Base-by-base conservation (phyloP, 129 eudicot species). In the Helichrysum umbraculigerum region DNA sequence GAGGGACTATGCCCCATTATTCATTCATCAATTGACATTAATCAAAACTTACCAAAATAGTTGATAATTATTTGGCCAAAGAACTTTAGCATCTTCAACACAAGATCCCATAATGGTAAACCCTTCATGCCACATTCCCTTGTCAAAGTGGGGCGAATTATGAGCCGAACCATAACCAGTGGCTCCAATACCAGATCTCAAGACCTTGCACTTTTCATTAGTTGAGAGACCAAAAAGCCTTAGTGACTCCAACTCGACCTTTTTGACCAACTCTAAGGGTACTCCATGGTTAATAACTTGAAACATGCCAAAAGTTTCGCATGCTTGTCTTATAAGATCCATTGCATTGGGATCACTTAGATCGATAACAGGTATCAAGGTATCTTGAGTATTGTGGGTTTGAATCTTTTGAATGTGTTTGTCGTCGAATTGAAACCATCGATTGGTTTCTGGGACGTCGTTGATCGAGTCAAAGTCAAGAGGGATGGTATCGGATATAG, bases 201-300 rank as follows among this genome's bases (percentile, higher is more conserved):
- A 58, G 63, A 58, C 29, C 63, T 58, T 58, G 63, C 11, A 9
- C 63, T 58, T 58, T 21, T 58, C 63, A 4, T 58, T 6, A 7
- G 29, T 58, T 9, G 25, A 7, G 63, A 58, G 63, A 4, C 10
- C 63, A 19, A 58, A 58, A 58, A 58, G 30, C 63, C 63, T 58
- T 58, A 5, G 63, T 58, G 25, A 6, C 28, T 58, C 63, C 28
- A 6, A 73, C 82, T 87, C 91, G 19, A 83, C 84, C 1, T 75
- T 79, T 1, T 83, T 82, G 0, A 91, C 5, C 15, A 91, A 58
- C 16, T 42, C 47, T 61, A 11, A 10, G 15, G 88, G 84, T 11
- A 91, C 56, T 0, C 86, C 94, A 70, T 91, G 97, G 76, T 88
- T 86, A 9, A 69, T 83, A 28, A 91, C 66, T 30, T 88, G 90